Conservation (phyloP, 306 rosid species). For the Carpinus fangiana region DNA sequence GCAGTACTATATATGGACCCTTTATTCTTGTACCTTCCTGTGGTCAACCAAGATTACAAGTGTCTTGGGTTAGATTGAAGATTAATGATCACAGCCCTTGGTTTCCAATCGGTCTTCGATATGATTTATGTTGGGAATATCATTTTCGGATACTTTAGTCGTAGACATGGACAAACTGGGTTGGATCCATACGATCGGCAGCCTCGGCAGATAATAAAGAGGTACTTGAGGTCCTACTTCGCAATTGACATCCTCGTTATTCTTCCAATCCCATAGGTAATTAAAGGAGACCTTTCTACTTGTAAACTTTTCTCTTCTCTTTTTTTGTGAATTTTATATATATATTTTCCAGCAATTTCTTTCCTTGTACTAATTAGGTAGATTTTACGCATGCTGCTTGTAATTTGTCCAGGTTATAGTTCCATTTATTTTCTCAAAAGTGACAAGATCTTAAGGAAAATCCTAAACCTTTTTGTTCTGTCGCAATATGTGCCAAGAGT, state of each 20-base stretch:
- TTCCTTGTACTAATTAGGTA: conserved; percentile 27
- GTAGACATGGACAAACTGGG: neutral
- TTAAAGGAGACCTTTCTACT: conserved; percentile 4
- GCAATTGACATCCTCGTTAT: conserved; percentile 18
- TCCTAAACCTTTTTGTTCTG: conserved; percentile 63
- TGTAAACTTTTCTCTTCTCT: neutral
- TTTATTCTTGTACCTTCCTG: conserved; percentile 80
- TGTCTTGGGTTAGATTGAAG: conserved; percentile 61
- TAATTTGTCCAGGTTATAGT: conserved; percentile 60
- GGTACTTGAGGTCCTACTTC: conserved; percentile 2
- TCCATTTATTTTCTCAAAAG: conserved; percentile 56
- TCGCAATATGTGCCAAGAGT: conserved; percentile 81
- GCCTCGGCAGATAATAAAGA: neutral
- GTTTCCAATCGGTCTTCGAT: conserved; percentile 73
- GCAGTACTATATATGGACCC: conserved; percentile 79
- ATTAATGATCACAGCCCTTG: conserved; percentile 61
- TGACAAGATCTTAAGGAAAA: conserved; percentile 61
- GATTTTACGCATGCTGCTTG: conserved; percentile 55
- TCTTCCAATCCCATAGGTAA: conserved; percentile 94
- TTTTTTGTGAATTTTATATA: no score
- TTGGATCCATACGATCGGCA: no score
- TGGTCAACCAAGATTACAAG: conserved; percentile 56
- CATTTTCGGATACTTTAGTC: conserved; percentile 48
- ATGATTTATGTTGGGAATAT: conserved; percentile 68
- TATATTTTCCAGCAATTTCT: no score